Evolutionary conservation across 108 stramenopile genomes (phyloP), one percentile per base, ranked within the genome.

Genomic region (Nitzschia inconspicua): DNA sequence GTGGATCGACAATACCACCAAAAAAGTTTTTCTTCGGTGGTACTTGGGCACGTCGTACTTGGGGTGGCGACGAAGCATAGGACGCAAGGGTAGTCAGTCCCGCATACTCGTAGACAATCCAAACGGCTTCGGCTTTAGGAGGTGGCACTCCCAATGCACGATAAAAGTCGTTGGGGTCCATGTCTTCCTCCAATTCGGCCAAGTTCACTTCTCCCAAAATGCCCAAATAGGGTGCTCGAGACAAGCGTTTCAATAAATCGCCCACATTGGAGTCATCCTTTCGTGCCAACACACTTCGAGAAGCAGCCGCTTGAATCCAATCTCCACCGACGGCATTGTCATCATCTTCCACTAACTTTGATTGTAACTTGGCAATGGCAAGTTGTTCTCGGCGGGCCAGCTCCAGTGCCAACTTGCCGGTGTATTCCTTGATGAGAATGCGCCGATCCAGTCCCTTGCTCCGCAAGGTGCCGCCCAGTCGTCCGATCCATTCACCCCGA

Each of bases 31-130:
- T 70, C 35, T 76, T 72, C 2, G 82, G 84, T 0, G 91, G 91
- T 16, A 85, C 26, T 25, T 66, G 73, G 0, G 66, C 53, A 25
- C 75, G 47, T 44, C 80, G 67, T 1, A 73, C 50, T 11, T 63
- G 23, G 0, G 79, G 37, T 27, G 91, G 80, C 13, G 54, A 51
- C 0, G 77, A 55, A 3, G 56, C 28, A 56, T 86, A 88, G 4
- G 76, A 48, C 11, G 77, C 46, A 3, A 81, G 40, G 1, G 86
- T 85, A 25, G 66, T 57, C 26, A 86, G 49, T 8, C 92, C 92
- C 27, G 75, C 80, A 59, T 89, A 93, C 48, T 89, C 92, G 47
- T 78, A 93, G 3, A 90, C 80, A 0, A 93, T 30, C 86, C 86
- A 93, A 2, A 82, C 46, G 25, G 83, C 72, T 6, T 71, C 80